Base-by-base conservation (phyloP, 495 filamentous ascomycete genomes). In the Tirmania nivea region DNA sequence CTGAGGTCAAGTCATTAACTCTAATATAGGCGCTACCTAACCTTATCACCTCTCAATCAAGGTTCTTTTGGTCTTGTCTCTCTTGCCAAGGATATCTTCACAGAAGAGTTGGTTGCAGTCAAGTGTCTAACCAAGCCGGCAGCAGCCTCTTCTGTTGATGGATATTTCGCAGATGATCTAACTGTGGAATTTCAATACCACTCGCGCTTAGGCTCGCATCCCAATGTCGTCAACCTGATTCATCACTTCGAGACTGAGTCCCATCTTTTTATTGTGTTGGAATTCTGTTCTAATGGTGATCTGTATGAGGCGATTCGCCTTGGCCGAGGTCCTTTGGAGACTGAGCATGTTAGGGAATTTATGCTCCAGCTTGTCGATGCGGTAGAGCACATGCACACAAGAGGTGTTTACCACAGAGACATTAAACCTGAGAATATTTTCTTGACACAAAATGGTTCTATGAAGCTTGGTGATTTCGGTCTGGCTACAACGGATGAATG, bases 401-500 rank as follows among this genome's bases (percentile, higher is more conserved):
- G 87, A 63, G 86, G 85, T 56, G 74, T 96, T 60, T 95, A 88
- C 68, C 90, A 97, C 66, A 86, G 90, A 55, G 90, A 97, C 68
- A 95, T 97, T 76, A 97, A 97, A 71, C 90, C 90, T 8, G 90
- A 97, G 74, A 97, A 97, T 70, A 93, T 97, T 68, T 96, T 97
- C 69, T 73, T 97, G 56, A 83, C 77, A 57, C 75, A 86, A 55
- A 75, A 79, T 51, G 88, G 92, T 21, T 74, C 79, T 47, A 83
- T 94, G 80, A 97, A 97, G 69, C 79, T 97, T 37, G 90, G 90
- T 61, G 90, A 97, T 67, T 92, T 96, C 65, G 90, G 90, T 53
- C 73, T 97, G 48, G 87, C 86, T 48, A 94, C 89, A 9, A 78
- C 76, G 3, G 85, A 92, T 35, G 66, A 73, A 59, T 94, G 86